Percentiles rank a stretch among this genome's conserved stretches.
Conservation (phyloP, 2,329 filamentous ascomycete species). For the Ophiostoma pallidulum region DNA sequence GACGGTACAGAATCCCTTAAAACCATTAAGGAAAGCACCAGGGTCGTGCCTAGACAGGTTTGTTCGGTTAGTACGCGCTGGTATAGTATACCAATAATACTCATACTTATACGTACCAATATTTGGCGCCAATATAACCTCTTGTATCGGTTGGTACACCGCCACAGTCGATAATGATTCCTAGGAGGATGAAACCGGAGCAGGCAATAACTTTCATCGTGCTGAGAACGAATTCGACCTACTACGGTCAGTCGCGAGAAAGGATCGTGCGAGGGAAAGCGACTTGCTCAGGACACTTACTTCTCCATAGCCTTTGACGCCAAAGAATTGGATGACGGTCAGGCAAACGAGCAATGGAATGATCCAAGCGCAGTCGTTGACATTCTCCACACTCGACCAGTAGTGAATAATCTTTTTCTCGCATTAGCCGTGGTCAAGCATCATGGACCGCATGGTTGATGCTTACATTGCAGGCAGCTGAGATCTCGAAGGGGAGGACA, state of each 20-base stretch:
- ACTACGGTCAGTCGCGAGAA: too few species aligned
- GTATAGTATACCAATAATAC: too few species aligned
- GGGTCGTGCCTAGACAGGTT: too few species aligned
- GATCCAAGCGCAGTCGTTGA: slow-evolving; percentile 47
- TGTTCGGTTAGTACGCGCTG: too few species aligned
- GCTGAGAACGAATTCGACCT: slow-evolving; percentile 49
- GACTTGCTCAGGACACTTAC: too few species aligned
- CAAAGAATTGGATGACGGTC: slow-evolving; percentile 43
- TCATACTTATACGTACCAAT: too few species aligned
- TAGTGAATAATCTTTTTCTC: too few species aligned
- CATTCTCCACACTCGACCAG: too few species aligned
- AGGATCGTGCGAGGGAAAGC: too few species aligned
- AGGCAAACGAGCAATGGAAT: slow-evolving; percentile 45
- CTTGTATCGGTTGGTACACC: too few species aligned
- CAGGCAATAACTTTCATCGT: slow-evolving; percentile 49
- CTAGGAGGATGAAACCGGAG: slow-evolving; percentile 55
- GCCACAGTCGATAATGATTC: slow-evolving; percentile 49
- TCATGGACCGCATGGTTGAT: slow-evolving; percentile 49
- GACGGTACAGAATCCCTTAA: slow-evolving; percentile 41
- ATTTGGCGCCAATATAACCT: slow-evolving; percentile 51
- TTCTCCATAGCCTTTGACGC: slow-evolving; percentile 49
- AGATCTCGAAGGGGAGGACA: slow-evolving; percentile 44
- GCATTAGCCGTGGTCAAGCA: too few species aligned
- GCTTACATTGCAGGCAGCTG: slow-evolving; percentile 41
- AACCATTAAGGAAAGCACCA: slow-evolving; percentile 42